phyloP scores from a whole-genome alignment of 2,329 filamentous ascomycete genomes.

The Botryotinia globosa region DNA sequence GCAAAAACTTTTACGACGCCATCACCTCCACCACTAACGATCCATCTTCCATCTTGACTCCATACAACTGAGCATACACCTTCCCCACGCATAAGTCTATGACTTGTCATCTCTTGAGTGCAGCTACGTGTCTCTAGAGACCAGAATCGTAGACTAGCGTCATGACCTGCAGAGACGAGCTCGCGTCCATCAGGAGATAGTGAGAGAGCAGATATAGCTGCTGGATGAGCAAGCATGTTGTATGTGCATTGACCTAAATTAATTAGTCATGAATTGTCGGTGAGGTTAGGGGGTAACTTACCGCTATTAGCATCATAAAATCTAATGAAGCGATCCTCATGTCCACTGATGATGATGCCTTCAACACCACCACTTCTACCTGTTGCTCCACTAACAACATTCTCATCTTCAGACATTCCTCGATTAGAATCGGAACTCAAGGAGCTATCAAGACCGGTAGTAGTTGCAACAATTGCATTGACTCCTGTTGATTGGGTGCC shows the following conservation, averaged over 20 bases:
- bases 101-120: conserved; percentile 90
- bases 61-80: conserved; percentile 92
- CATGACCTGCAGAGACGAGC: conserved; percentile 92
- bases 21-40: conserved; percentile 91
- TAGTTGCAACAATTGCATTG: conserved; percentile 87
- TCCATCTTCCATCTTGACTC: conserved; percentile 92
- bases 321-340: conserved; percentile 92
- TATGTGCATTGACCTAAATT: conserved; percentile 94
- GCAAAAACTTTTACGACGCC: conserved; percentile 92
- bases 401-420: conserved; percentile 67
- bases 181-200: conserved; percentile 91
- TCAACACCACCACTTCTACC: conserved; percentile 76
- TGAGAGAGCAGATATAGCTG: conserved; percentile 86
- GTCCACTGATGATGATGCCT: conserved; percentile 91
- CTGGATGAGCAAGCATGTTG: conserved; percentile 94
- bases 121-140: conserved; percentile 92
- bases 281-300: conserved; percentile 50
- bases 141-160: conserved; percentile 95
- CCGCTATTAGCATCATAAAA: conserved; percentile 99
- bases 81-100: conserved; percentile 92
- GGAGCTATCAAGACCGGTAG: conserved; percentile 69
- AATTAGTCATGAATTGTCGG: not conserved
- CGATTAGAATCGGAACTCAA: conserved; percentile 60
- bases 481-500: conserved; percentile 79
- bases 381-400: conserved; percentile 77